Base-by-base conservation (phyloP, 495 filamentous ascomycete species). In the Staphylotrichum longicolle region DNA sequence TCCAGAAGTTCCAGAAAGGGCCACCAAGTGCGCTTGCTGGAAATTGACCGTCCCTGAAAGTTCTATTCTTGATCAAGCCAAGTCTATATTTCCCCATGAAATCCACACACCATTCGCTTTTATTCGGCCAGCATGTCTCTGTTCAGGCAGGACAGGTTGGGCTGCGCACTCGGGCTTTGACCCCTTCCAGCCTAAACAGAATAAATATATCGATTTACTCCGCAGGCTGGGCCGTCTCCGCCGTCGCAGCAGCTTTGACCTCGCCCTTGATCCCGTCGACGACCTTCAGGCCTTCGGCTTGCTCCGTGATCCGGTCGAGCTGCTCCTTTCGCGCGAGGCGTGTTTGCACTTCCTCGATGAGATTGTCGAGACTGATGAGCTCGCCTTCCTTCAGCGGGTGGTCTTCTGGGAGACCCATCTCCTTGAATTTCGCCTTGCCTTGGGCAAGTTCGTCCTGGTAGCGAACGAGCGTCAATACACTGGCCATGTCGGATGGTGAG, bases 371-470 rank as follows among this genome's bases (percentile, higher is more conserved):
- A 35, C 83, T 78, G 9, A 96, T 84, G 64, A 91, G 72, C 39
- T 91, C 84, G 53, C 90, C 91, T 37, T 93, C 87, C 79, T 96
- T 96, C 69, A 96, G 90, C 0, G 90, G 85, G 78, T 95, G 88
- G 41, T 85, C 89, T 35, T 91, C 86, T 3, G 80, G 78, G 52
- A 93, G 80, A 48, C 90, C 89, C 80, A 94, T 84, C 75, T 92
- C 86, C 81, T 96, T 96, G 62, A 96, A 74, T 68, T 85, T 87
- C 51, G 91, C 85, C 70, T 93, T 86, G 20, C 91, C 91, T 3
- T 81, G 80, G 35, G 84, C 85, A 35, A 91, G 74, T 71, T 96
- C 92, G 62, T 93, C 90, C 70, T 96, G 32, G 15, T 8, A 37
- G 20, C 20, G 20, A 27, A 27, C 20, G 20, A 27, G 20, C 20